Percentiles rank a stretch among this genome's conserved stretches.
Evolutionary conservation across 1,284 basidiomycete genomes (phyloP).

Genomic region (Tilletia caries): DNA sequence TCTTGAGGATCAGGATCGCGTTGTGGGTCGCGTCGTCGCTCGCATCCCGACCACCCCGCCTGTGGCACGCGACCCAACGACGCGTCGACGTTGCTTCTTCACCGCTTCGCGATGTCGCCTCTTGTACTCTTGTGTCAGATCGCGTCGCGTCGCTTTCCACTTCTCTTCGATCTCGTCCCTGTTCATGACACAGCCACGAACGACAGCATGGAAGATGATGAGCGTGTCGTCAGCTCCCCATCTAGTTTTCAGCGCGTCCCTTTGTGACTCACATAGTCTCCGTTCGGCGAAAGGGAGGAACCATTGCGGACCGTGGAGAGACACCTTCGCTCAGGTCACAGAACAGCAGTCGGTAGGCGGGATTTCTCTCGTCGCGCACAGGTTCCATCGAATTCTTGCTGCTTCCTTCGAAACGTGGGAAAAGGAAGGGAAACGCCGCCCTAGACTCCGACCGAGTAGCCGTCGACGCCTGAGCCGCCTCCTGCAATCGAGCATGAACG

Average conservation of each 20-base stretch:
- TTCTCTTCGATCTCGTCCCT: conserved; percentile 24
- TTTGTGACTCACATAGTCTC: conserved; percentile 9
- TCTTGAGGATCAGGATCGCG: too few species aligned
- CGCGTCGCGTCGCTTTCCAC: conserved; percentile 30
- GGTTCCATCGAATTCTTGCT: not conserved
- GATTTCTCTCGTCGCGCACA: not conserved
- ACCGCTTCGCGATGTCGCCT: conserved; percentile 44
- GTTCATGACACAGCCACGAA: not conserved
- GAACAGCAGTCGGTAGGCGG: not conserved
- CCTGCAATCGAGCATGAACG: too few species aligned
- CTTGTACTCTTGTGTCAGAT: conserved; percentile 38
- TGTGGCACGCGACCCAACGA: conserved; percentile 23
- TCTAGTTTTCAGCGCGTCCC: too few species aligned
- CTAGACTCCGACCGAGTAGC: too few species aligned
- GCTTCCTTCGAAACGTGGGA: not conserved
- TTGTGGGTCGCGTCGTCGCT: not conserved
- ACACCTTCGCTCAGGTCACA: not conserved
- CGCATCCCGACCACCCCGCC: conserved; percentile 10
- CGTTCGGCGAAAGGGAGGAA: not conserved
- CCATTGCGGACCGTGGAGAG: not conserved
- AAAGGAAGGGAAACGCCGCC: not conserved
- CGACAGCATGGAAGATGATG: not conserved
- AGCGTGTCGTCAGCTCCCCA: too few species aligned
- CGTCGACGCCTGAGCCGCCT: too few species aligned
- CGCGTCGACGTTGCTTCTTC: conserved; percentile 29